These are phyloP conservation scores for Trichoderma asperellum DNA, from an alignment of 2,329 filamentous ascomycete genomes.

Conservation along the genomic window DNA sequence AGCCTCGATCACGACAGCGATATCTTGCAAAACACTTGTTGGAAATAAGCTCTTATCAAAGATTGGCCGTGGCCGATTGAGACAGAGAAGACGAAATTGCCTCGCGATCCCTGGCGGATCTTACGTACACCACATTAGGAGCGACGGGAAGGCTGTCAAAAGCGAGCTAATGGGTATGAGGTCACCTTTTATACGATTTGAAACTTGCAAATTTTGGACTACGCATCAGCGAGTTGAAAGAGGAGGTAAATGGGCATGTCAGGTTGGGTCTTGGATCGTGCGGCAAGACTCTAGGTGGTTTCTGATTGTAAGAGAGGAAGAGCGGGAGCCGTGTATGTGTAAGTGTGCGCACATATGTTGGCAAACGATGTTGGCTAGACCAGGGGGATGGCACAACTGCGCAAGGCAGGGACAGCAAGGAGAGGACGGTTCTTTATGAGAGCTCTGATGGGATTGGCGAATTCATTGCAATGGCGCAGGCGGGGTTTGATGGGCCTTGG, in stretches of 20 bases:
- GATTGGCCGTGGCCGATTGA: not conserved
- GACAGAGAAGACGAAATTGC: not conserved
- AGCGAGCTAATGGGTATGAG: not conserved
- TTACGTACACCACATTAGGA: not conserved
- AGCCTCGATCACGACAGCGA: not conserved
- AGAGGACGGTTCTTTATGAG: not conserved
- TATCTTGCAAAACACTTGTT: not conserved
- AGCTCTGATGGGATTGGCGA: slow-evolving; percentile 18
- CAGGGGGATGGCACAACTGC: not conserved
- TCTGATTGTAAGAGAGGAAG: not conserved
- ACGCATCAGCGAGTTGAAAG: slow-evolving; percentile 2
- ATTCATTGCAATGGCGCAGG: slow-evolving; percentile 29
- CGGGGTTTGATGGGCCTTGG: slow-evolving; percentile 23
- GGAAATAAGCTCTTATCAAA: slow-evolving; percentile 1
- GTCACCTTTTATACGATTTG: not conserved
- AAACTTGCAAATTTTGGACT: not conserved
- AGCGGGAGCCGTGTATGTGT: not conserved
- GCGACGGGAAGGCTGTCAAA: not conserved
- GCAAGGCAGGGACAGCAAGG: slow-evolving; percentile 15
- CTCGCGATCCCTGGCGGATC: slow-evolving; percentile 1
- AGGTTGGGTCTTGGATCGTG: not conserved
- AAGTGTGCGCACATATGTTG: not conserved
- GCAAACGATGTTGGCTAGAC: slow-evolving; percentile 20
- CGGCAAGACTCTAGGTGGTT: not conserved
- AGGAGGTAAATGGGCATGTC: not conserved